Conservation (phyloP, 169 alveolate genomes). For the Amoebophrya sp. region DNA sequence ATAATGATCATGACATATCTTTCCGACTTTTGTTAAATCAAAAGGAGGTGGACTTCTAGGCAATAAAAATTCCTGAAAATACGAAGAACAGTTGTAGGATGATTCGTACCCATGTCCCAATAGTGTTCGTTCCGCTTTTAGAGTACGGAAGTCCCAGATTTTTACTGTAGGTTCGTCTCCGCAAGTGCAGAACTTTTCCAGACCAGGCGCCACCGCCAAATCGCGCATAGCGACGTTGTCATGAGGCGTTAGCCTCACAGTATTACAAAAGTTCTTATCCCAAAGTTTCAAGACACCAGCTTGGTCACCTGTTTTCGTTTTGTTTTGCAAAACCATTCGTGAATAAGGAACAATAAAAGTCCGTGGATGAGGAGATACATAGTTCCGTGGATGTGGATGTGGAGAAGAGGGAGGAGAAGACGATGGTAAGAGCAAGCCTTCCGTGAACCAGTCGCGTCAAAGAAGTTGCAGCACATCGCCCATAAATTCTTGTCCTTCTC, state of each 20-base stretch:
- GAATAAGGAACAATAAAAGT: too few species aligned
- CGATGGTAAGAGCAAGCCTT: too few species aligned
- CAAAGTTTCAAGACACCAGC: conserved; percentile 17
- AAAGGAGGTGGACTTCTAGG: background rate
- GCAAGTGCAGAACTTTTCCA: background rate
- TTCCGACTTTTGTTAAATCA: background rate
- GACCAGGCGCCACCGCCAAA: background rate
- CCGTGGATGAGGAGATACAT: too few species aligned
- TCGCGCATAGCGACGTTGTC: background rate
- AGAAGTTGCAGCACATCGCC: too few species aligned
- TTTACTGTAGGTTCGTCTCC: background rate
- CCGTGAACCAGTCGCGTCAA: too few species aligned
- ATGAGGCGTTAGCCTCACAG: background rate
- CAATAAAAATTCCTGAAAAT: background rate
- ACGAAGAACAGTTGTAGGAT: too few species aligned
- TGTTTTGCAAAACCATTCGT: too few species aligned
- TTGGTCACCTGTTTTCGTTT: background rate
- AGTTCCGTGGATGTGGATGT: too few species aligned
- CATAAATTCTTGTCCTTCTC: too few species aligned
- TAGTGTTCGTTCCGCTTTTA: background rate
- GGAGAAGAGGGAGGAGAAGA: too few species aligned
- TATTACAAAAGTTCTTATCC: background rate
- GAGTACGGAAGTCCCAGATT: conserved; percentile 10
- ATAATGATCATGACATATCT: background rate
- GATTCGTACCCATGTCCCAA: conserved; percentile 14